Evolutionary conservation across 73 alveolate species (phyloP).

Genomic region (Paramecium biaurelia): DNA sequence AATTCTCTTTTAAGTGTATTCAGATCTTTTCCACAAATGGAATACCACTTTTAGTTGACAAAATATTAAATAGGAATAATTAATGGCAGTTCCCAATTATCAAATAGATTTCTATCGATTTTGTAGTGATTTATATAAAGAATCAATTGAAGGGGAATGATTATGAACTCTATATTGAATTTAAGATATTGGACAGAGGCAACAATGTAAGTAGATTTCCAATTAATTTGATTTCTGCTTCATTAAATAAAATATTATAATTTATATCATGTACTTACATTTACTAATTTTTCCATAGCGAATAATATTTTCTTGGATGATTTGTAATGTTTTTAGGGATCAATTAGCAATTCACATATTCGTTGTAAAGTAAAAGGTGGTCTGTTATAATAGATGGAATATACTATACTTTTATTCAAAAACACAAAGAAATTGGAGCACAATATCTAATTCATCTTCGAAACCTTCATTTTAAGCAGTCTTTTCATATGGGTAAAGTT

Average conservation of each 20-base stretch:
- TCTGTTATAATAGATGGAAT: not conserved
- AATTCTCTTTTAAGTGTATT: not conserved
- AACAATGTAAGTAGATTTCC: constrained; percentile 36
- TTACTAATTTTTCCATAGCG: constrained; percentile 41
- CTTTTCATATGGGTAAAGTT: not conserved
- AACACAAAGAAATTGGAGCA: not conserved
- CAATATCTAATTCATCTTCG: constrained; percentile 39
- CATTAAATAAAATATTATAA: not conserved
- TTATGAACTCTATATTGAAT: not conserved
- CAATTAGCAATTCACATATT: constrained; percentile 18
- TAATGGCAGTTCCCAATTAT: not conserved
- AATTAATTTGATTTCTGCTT: not conserved
- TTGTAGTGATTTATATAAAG: not conserved
- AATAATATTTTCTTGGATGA: not conserved
- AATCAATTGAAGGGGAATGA: not conserved
- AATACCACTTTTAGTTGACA: not conserved
- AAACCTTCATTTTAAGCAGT: not conserved
- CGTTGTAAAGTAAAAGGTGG: constrained; percentile 36
- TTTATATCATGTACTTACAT: constrained; percentile 23
- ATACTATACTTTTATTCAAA: not conserved
- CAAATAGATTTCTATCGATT: not conserved
- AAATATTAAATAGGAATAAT: not conserved
- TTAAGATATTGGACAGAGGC: not conserved
- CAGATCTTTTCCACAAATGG: constrained; percentile 6
- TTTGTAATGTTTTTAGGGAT: constrained; percentile 16